Conservation (phyloP, 768 basidiomycete species). For the Hebeloma cylindrosporum region DNA sequence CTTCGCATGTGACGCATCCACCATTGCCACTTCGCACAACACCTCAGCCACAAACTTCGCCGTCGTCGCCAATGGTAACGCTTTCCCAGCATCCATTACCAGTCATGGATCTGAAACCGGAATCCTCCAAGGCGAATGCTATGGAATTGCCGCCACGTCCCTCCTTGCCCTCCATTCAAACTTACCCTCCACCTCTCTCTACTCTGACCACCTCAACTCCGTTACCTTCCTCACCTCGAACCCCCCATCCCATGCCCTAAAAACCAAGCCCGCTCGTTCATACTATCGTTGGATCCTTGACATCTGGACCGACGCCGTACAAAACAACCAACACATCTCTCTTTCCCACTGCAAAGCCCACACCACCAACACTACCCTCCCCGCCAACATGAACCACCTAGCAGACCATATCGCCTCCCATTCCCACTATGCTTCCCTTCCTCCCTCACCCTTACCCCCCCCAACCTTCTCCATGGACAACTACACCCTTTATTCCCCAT, state of each 20-base stretch:
- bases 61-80: neutral
- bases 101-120: neutral
- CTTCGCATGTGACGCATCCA: conserved; percentile 5
- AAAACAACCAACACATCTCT: neutral
- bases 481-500: neutral
- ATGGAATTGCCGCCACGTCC: neutral
- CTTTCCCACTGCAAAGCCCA: conserved; percentile 5
- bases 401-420: conserved; percentile 1
- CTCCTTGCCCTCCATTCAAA: neutral
- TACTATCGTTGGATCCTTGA: conserved; percentile 9
- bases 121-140: conserved; percentile 6
- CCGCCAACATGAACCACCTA: neutral
- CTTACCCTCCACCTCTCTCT: neutral
- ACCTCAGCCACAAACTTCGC: neutral
- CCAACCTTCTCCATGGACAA: conserved; percentile 5
- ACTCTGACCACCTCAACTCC: conserved; percentile 8
- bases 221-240: neutral
- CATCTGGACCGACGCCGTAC: neutral
- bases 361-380: neutral
- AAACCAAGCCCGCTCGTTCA: conserved; percentile 5
- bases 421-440: neutral
- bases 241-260: neutral
- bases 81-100: neutral
- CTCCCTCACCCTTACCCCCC: neutral
- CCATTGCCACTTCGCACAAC: neutral